These are phyloP conservation scores for Hylodesmum podocarpum DNA, from an alignment of 306 rosid species.

Conservation along the genomic window DNA sequence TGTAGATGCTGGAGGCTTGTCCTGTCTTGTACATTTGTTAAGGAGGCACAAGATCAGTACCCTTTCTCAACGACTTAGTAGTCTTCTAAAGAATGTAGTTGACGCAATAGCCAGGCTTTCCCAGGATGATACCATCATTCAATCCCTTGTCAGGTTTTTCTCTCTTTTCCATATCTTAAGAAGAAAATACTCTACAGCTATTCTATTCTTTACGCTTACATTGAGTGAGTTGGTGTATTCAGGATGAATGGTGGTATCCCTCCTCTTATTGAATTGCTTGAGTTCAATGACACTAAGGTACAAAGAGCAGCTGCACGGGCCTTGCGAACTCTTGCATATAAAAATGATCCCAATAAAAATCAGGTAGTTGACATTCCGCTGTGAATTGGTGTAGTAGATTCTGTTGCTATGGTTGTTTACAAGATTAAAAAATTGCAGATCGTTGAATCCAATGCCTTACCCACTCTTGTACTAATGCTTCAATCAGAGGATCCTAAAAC, in stretches of 20 bases:
- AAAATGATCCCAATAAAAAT: conserved; percentile 57
- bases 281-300: conserved; percentile 51
- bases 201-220: neutral
- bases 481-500: conserved; percentile 49
- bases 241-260: conserved; percentile 75
- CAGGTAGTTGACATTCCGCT: conserved; percentile 41
- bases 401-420: conserved; percentile 16
- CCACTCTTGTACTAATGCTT: conserved; percentile 69
- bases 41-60: conserved; percentile 32
- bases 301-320: conserved; percentile 69
- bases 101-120: conserved; percentile 57
- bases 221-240: conserved; percentile 9
- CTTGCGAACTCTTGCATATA: conserved; percentile 59
- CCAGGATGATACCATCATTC: conserved; percentile 51
- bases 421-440: conserved; percentile 50
- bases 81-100: conserved; percentile 55
- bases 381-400: neutral
- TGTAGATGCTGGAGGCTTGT: conserved; percentile 65
- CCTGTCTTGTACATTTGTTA: conserved; percentile 50
- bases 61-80: conserved; percentile 29
- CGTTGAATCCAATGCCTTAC: conserved; percentile 57
- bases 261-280: conserved; percentile 68
- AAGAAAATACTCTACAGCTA: neutral
- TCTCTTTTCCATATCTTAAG: neutral
- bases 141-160: conserved; percentile 53